Evolutionary conservation across 257 asterid species (phyloP).

Genomic region (Penstemon barbatus): DNA sequence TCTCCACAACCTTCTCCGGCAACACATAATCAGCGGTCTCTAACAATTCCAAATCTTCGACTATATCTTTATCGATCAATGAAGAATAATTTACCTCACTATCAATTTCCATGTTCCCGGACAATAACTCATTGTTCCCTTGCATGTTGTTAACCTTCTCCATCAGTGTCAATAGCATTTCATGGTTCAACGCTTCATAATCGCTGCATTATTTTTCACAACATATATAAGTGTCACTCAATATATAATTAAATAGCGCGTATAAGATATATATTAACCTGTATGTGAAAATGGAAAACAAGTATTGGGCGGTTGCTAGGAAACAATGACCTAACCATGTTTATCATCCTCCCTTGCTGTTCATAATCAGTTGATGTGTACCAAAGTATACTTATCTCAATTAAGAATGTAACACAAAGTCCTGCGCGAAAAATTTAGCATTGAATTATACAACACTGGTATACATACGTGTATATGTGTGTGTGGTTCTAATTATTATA

Average conservation of each 20-base stretch:
- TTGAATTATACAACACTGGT: background rate
- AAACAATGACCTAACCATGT: conserved; percentile 42
- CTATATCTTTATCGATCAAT: conserved; percentile 63
- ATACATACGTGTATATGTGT: background rate
- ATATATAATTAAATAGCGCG: background rate
- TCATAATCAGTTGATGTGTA: conserved; percentile 40
- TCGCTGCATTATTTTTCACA: conserved; percentile 45
- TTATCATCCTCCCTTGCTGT: conserved; percentile 50
- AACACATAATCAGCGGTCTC: conserved; percentile 59
- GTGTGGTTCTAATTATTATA: background rate
- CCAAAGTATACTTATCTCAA: conserved; percentile 51
- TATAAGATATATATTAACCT: conserved; percentile 39
- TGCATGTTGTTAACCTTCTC: conserved; percentile 64
- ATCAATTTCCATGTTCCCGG: conserved; percentile 50
- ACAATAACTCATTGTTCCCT: conserved; percentile 33
- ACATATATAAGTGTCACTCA: background rate
- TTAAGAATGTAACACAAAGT: conserved; percentile 51
- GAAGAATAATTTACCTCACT: conserved; percentile 62
- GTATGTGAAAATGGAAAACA: conserved; percentile 67
- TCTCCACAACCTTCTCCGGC: conserved; percentile 52
- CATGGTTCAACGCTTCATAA: conserved; percentile 70
- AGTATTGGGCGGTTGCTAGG: conserved; percentile 53
- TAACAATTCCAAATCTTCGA: conserved; percentile 54
- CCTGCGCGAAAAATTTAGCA: conserved; percentile 39
- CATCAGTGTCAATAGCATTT: conserved; percentile 50